These are phyloP conservation scores for Drechslerella dactyloides DNA, from an alignment of 2,329 filamentous ascomycete genomes.

Conservation along the genomic window DNA sequence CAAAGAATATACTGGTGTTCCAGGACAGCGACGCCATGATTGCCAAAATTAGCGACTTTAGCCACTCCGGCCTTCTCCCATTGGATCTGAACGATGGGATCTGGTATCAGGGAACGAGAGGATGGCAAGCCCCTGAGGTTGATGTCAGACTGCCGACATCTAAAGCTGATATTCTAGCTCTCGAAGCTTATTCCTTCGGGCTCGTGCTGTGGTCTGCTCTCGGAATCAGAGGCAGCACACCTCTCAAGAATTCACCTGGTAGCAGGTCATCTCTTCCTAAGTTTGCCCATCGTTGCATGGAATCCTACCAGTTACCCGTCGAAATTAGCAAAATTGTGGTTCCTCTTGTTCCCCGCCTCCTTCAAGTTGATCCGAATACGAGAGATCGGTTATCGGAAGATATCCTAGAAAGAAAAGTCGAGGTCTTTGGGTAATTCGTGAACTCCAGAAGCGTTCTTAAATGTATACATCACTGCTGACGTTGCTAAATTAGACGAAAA, in stretches of 20 bases:
- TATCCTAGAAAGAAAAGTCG: slow-evolving; percentile 24
- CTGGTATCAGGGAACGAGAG: slow-evolving; percentile 46
- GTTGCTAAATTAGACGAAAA: slow-evolving; percentile 5
- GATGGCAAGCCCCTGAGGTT: slow-evolving; percentile 44
- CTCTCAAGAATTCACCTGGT: slow-evolving; percentile 6
- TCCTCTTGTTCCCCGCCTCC: slow-evolving; percentile 18
- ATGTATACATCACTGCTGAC: slow-evolving; percentile 3
- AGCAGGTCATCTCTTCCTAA: slow-evolving; percentile 17
- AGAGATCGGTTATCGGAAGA: slow-evolving; percentile 21
- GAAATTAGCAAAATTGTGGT: slow-evolving; percentile 16
- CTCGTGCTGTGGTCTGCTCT: slow-evolving; percentile 39
- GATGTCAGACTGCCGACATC: slow-evolving; percentile 23
- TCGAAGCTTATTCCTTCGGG: slow-evolving; percentile 44
- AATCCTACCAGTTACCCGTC: slow-evolving; percentile 23
- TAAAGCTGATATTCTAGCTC: slow-evolving; percentile 29
- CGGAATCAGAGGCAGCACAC: slow-evolving; percentile 23
- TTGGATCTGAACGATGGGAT: slow-evolving; percentile 25
- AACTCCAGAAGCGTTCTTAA: not conserved
- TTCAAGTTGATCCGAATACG: slow-evolving; percentile 13
- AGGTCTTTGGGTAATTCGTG: slow-evolving; percentile 19
- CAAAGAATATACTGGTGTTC: slow-evolving; percentile 48
- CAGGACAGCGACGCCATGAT: slow-evolving; percentile 37
- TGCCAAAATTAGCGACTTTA: slow-evolving; percentile 44
- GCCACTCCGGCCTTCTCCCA: slow-evolving; percentile 38
- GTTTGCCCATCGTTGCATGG: slow-evolving; percentile 34